Conservation (phyloP, 192 early-diverging fungal genomes). For the Coemansia interrupta region DNA sequence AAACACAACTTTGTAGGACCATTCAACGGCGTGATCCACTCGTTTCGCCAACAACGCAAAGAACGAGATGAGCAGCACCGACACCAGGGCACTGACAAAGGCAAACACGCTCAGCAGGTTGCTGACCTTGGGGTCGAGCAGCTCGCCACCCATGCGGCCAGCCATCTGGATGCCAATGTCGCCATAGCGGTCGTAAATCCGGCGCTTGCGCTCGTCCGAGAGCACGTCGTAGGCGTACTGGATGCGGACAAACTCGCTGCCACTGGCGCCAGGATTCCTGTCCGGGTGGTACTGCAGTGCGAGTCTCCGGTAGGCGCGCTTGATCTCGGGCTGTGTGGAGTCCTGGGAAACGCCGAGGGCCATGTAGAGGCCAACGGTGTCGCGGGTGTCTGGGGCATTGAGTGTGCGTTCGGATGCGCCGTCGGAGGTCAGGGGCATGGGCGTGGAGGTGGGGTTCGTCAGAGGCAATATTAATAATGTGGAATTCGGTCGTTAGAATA, state of each 20-base stretch:
- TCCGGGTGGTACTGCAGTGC: slow-evolving; percentile 91
- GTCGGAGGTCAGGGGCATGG: slow-evolving; percentile 10
- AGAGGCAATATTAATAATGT: slow-evolving; percentile 1
- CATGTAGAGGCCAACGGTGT: slow-evolving; percentile 78
- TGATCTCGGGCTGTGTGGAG: slow-evolving; percentile 71
- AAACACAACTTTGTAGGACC: slow-evolving; percentile 74
- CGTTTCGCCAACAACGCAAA: slow-evolving; percentile 75
- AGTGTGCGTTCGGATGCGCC: slow-evolving; percentile 34
- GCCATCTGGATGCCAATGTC: slow-evolving; percentile 75
- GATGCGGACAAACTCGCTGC: slow-evolving; percentile 78
- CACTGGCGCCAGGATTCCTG: slow-evolving; percentile 69
- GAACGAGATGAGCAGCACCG: slow-evolving; percentile 73
- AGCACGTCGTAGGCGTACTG: slow-evolving; percentile 80
- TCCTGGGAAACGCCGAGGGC: slow-evolving; percentile 69
- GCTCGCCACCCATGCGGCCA: slow-evolving; percentile 61
- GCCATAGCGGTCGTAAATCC: slow-evolving; percentile 89
- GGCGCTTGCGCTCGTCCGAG: slow-evolving; percentile 72
- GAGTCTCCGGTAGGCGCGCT: slow-evolving; percentile 73
- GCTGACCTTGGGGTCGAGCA: slow-evolving; percentile 66
- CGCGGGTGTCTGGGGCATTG: slow-evolving; percentile 3
- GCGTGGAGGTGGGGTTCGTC: not conserved
- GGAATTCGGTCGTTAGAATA: not conserved
- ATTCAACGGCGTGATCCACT: slow-evolving; percentile 66
- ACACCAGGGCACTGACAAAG: slow-evolving; percentile 49
- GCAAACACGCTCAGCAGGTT: slow-evolving; percentile 61